Evolutionary conservation across 1,284 basidiomycete species (phyloP).

Genomic region (Fomitopsis pinicola): DNA sequence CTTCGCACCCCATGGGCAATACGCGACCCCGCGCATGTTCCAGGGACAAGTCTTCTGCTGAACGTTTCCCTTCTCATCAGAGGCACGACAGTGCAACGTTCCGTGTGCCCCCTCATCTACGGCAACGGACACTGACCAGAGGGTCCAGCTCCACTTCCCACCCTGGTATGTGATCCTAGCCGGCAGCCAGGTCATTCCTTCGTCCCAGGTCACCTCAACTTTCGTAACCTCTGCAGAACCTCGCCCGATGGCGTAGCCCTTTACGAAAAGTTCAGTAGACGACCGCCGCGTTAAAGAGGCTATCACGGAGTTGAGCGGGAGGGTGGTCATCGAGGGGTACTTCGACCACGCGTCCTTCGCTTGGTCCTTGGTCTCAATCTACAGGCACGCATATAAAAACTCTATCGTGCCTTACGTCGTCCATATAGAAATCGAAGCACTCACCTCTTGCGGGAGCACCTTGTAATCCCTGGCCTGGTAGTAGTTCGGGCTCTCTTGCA

Average conservation of each 20-base stretch:
- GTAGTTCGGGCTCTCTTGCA: constrained; percentile 55
- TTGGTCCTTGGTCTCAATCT: constrained; percentile 29
- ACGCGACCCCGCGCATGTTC: constrained; percentile 58
- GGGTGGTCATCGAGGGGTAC: constrained; percentile 53
- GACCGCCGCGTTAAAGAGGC: constrained; percentile 30
- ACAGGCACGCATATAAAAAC: background rate
- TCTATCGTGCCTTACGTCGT: background rate
- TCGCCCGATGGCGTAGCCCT: constrained; percentile 57
- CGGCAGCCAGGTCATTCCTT: constrained; percentile 46
- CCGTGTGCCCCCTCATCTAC: constrained; percentile 19
- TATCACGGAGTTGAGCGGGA: constrained; percentile 62
- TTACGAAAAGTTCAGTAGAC: constrained; percentile 35
- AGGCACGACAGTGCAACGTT: constrained; percentile 36
- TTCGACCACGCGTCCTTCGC: constrained; percentile 38
- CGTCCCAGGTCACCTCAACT: constrained; percentile 52
- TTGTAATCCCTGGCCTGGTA: constrained; percentile 70
- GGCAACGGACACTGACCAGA: constrained; percentile 50
- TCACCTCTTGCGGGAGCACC: constrained; percentile 53
- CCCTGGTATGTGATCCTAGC: constrained; percentile 57
- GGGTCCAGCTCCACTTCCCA: constrained; percentile 65
- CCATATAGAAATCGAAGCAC: constrained; percentile 8
- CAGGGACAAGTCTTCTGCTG: constrained; percentile 46
- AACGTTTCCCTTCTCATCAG: constrained; percentile 35
- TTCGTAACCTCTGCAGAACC: constrained; percentile 36
- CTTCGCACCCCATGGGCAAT: constrained; percentile 25